phyloP scores from a whole-genome alignment of 257 asterid genomes.

The Osmanthus fragrans region DNA sequence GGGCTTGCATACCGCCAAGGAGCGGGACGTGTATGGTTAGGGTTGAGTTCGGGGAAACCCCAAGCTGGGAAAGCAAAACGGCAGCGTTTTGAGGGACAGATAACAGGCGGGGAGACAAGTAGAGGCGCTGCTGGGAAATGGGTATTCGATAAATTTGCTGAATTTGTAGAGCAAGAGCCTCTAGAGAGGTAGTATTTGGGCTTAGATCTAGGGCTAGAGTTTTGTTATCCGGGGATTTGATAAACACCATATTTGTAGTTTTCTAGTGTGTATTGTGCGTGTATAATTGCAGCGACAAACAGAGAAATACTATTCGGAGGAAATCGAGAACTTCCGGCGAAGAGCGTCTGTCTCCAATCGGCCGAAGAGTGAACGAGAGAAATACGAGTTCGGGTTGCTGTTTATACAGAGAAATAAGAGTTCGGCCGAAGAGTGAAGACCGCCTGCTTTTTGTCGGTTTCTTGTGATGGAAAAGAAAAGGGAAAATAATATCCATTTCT shows the following conservation, averaged over 20 bases:
- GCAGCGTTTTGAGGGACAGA: slow-evolving; percentile 33
- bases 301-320: background rate
- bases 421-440: background rate
- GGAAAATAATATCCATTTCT: too few species aligned
- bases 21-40: slow-evolving; percentile 58
- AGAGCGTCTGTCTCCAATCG: background rate
- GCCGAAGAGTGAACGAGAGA: background rate
- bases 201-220: slow-evolving; percentile 59
- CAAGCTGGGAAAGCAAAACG: slow-evolving; percentile 41
- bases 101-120: slow-evolving; percentile 48
- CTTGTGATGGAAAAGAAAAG: too few species aligned
- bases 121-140: slow-evolving; percentile 55
- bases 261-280: background rate
- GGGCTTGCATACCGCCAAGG: slow-evolving; percentile 74
- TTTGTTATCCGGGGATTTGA: slow-evolving; percentile 49
- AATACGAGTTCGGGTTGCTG: background rate
- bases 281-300: background rate
- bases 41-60: slow-evolving; percentile 54
- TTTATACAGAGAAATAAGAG: background rate
- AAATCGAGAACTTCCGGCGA: background rate
- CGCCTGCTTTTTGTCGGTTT: too few species aligned
- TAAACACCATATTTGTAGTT: slow-evolving; percentile 50
- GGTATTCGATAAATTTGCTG: slow-evolving; percentile 44
- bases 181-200: slow-evolving; percentile 42
- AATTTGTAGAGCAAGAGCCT: slow-evolving; percentile 41